These are phyloP conservation scores for Saprolegnia diclina DNA, from an alignment of 352 stramenopile species.

Conservation along the genomic window DNA sequence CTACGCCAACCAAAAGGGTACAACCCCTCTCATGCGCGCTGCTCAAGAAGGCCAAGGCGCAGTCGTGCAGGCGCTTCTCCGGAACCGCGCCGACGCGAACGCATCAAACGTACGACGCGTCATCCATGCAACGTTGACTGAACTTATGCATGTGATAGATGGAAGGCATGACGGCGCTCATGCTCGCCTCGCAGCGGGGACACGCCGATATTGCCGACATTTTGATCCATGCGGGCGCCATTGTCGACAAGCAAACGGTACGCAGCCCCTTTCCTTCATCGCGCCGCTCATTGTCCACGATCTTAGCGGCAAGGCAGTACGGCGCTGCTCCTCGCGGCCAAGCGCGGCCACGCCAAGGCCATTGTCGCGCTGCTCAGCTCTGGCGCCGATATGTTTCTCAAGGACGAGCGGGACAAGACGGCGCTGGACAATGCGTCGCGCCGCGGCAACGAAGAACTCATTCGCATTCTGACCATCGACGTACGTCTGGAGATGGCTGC, in stretches of 20 bases:
- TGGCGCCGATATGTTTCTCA: constrained; percentile 81
- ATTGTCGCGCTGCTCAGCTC: constrained; percentile 74
- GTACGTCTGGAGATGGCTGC: constrained; percentile 30
- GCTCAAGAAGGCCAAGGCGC: constrained; percentile 75
- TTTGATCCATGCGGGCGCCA: constrained; percentile 70
- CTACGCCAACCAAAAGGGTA: constrained; percentile 84
- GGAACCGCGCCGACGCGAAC: constrained; percentile 57
- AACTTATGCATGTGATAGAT: constrained; percentile 34
- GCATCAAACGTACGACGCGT: constrained; percentile 47
- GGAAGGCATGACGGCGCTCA: constrained; percentile 84
- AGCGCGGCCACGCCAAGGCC: constrained; percentile 69
- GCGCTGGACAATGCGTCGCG: constrained; percentile 75
- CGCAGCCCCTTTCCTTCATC: neutral
- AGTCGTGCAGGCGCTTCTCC: constrained; percentile 74
- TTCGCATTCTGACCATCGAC: constrained; percentile 77
- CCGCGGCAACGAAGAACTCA: constrained; percentile 74
- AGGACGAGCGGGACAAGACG: constrained; percentile 83
- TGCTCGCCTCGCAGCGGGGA: constrained; percentile 76
- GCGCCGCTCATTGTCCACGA: neutral
- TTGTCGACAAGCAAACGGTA: constrained; percentile 83
- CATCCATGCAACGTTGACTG: constrained; percentile 1
- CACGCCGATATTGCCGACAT: constrained; percentile 76
- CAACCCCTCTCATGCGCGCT: constrained; percentile 78
- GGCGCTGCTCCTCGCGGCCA: constrained; percentile 73
- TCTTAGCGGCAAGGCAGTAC: constrained; percentile 67